Conservation (phyloP, 495 filamentous ascomycete species). For the Glarea lozoyensis region DNA sequence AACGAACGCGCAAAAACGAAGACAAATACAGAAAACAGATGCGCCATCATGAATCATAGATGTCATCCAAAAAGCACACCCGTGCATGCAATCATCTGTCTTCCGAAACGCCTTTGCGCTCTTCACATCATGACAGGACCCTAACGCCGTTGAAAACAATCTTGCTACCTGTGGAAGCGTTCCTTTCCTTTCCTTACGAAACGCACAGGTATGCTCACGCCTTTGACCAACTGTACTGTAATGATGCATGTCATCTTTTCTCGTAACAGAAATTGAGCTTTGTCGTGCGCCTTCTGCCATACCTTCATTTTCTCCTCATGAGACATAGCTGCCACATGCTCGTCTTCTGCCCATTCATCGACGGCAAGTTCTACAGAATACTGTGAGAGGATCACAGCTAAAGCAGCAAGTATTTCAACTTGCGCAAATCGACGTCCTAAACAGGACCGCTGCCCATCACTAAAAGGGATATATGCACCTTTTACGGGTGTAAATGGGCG, state of each 20-base stretch:
- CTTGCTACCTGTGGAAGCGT: conserved; percentile 45
- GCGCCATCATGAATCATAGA: too few relatives aligned
- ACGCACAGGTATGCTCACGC: conserved; percentile 44
- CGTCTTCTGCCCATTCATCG: conserved; percentile 49
- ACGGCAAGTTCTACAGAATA: conserved; percentile 57
- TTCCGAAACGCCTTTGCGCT: too few relatives aligned
- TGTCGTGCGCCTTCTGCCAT: conserved; percentile 38
- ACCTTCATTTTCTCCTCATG: conserved; percentile 29
- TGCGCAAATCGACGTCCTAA: conserved; percentile 63
- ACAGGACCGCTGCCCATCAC: conserved; percentile 59
- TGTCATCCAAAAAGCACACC: too few relatives aligned
- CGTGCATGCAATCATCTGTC: too few relatives aligned
- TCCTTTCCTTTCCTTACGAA: conserved; percentile 54
- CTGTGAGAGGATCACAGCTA: conserved; percentile 53
- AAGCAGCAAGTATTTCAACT: conserved; percentile 61
- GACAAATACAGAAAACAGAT: too few relatives aligned
- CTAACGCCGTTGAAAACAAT: conserved; percentile 25
- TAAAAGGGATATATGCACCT: conserved; percentile 64
- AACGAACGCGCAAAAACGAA: too few relatives aligned
- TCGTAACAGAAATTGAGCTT: conserved; percentile 32
- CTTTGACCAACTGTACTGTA: conserved; percentile 54
- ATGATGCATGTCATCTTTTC: conserved; percentile 41
- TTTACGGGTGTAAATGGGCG: conserved; percentile 44
- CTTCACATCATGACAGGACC: too few relatives aligned
- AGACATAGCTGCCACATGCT: conserved; percentile 46